These are phyloP conservation scores for Carallia pectinifolia DNA, from an alignment of 345 rosid species.

Conservation along the genomic window DNA sequence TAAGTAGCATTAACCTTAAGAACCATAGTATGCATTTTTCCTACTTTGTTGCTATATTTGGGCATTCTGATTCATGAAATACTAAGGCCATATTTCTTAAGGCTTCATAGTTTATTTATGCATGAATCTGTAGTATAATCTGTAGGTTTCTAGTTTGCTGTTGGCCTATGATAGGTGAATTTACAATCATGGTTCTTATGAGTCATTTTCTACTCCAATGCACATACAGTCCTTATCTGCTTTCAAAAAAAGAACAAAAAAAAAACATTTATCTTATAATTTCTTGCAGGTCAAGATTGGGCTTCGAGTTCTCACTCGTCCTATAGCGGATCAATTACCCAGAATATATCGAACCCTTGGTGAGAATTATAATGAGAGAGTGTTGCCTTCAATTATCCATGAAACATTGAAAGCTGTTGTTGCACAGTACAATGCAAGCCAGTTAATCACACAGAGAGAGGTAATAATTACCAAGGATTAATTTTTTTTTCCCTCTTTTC, in stretches of 20 bases:
- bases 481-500: background rate
- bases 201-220: background rate
- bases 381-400: constrained; percentile 85
- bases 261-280: background rate
- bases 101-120: no score
- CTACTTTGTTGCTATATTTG: no score
- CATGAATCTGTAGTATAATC: no score
- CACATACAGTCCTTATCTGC: background rate
- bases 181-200: no score
- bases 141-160: no score
- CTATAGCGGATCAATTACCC: constrained; percentile 65
- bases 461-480: constrained; percentile 23
- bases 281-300: constrained; percentile 77
- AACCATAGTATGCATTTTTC: no score
- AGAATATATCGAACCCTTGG: constrained; percentile 76
- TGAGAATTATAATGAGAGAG: constrained; percentile 81
- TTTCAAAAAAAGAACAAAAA: background rate
- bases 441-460: constrained; percentile 95
- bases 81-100: no score
- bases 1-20: no score
- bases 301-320: constrained; percentile 93
- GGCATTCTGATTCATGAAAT: no score
- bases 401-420: constrained; percentile 95
- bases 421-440: constrained; percentile 96
- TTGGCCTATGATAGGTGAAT: no score